These are phyloP conservation scores for Keithomyces neogunnii DNA, from an alignment of 2,329 filamentous ascomycete species.

Conservation along the genomic window DNA sequence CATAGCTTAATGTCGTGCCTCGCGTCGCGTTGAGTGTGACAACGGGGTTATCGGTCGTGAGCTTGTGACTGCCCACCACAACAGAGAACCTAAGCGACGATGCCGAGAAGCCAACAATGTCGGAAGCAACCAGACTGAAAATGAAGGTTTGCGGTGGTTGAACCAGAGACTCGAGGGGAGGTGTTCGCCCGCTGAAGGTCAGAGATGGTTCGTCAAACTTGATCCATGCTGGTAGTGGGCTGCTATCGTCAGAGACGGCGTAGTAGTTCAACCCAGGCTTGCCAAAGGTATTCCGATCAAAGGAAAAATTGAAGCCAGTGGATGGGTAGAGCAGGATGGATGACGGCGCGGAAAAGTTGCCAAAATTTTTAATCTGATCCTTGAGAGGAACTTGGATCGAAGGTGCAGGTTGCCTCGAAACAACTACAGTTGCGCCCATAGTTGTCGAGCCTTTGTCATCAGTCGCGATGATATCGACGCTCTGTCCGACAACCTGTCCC, in stretches of 20 bases:
- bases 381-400: conserved; percentile 46
- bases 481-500: conserved; percentile 47
- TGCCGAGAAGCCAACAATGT: conserved; percentile 69
- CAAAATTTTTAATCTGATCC: conserved; percentile 48
- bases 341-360: conserved; percentile 50
- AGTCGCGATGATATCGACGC: conserved; percentile 60
- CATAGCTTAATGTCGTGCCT: conserved; percentile 43
- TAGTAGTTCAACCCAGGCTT: conserved; percentile 59
- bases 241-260: conserved; percentile 65
- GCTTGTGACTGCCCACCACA: conserved; percentile 59
- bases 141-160: conserved; percentile 64
- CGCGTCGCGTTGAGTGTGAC: conserved; percentile 49
- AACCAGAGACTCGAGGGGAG: conserved; percentile 51
- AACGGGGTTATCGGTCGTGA: conserved; percentile 52
- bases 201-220: conserved; percentile 58
- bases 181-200: conserved; percentile 63
- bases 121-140: conserved; percentile 68
- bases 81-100: conserved; percentile 60
- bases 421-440: conserved; percentile 61
- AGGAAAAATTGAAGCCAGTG: conserved; percentile 42
- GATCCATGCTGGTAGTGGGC: conserved; percentile 81
- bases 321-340: conserved; percentile 49
- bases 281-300: conserved; percentile 55
- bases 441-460: conserved; percentile 55
- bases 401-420: conserved; percentile 51